Evolutionary conservation across 2,329 filamentous ascomycete species (phyloP).

Genomic region (Trichoderma hamatum): DNA sequence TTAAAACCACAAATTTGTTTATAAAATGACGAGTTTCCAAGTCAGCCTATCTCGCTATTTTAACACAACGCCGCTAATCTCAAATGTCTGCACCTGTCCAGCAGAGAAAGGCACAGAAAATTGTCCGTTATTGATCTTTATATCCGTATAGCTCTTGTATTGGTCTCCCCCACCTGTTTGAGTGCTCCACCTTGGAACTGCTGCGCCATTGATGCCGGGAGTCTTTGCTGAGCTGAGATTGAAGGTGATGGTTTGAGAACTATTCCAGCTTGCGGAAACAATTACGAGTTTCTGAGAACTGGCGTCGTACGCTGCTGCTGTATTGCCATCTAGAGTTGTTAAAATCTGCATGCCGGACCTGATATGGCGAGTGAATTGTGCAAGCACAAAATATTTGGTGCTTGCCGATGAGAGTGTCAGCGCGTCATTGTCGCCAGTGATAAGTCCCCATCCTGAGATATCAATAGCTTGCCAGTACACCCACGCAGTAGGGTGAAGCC

Average conservation of each 20-base stretch:
- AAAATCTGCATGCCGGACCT: conserved; percentile 14
- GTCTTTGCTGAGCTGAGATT: not conserved
- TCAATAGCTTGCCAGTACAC: conserved; percentile 21
- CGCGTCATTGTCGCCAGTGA: conserved; percentile 5
- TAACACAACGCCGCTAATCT: conserved; percentile 11
- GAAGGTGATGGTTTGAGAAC: conserved; percentile 8
- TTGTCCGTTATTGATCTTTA: conserved; percentile 3
- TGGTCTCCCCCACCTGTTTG: conserved; percentile 9
- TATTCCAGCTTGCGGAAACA: conserved; percentile 10
- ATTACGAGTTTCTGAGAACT: conserved; percentile 11
- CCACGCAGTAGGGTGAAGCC: conserved; percentile 19
- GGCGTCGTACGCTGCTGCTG: conserved; percentile 3
- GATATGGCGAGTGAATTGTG: conserved; percentile 13
- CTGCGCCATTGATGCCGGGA: conserved; percentile 1
- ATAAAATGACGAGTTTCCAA: not conserved
- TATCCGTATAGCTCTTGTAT: conserved; percentile 9
- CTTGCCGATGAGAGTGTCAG: conserved; percentile 14
- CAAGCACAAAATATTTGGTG: conserved; percentile 14
- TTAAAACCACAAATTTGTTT: not conserved
- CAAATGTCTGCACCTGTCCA: conserved; percentile 18
- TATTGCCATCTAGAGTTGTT: conserved; percentile 7
- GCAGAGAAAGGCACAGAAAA: conserved; percentile 7
- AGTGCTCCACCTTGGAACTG: conserved; percentile 16
- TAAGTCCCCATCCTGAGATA: conserved; percentile 6
- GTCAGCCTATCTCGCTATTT: not conserved